Evolutionary conservation across 2,329 filamentous ascomycete species (phyloP), one percentile per base, ranked within the genome.

Genomic region (Hypoxylon sp.): DNA sequence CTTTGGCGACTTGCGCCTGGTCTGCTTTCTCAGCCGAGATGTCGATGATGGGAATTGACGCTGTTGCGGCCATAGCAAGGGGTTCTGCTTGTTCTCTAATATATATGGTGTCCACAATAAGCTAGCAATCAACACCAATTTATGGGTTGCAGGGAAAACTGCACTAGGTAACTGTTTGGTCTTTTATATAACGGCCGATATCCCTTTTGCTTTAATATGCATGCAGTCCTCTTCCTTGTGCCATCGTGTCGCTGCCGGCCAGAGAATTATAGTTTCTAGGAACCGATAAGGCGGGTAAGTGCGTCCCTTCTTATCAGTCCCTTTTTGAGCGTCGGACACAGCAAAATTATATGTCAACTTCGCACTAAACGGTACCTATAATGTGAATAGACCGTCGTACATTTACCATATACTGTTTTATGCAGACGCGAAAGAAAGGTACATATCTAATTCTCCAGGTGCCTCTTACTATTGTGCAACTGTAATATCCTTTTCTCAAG

Each of bases 41-140:
- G 77, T 97, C 91, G 71, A 98, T 93, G 54, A 97, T 82, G 20
- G 95, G 93, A 38, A 97, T 93, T 2, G 80, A 77, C 20, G 83
- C 82, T 22, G 71, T 62, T 52, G 59, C 67, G 16, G 71, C 46
- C 73, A 75, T 75, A 33, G 16, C 38, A 8, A 42, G 4, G 51
- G 11, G 14, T 30, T 48, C 14, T 49, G 14, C n/a, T 18, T 38
- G 42, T 28, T 18, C 4, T 5, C 16, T 40, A 40, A 20, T 40
- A 18, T 40, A 33, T 22, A 33, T 32, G 16, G n/a, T n/a, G n/a
- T n/a, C n/a, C n/a, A n/a, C n/a, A n/a, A n/a, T n/a, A n/a, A n/a
- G n/a, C n/a, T n/a, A n/a, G n/a, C n/a, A n/a, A n/a, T n/a, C n/a
- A n/a, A n/a, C n/a, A n/a, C n/a, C n/a, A n/a, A n/a, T n/a, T n/a